A percentile compares a stretch with the other conserved stretches of the same genome.
Evolutionary conservation across 179 eudicot genomes (phyloP).

Genomic region (Heliamphora ciliata): DNA sequence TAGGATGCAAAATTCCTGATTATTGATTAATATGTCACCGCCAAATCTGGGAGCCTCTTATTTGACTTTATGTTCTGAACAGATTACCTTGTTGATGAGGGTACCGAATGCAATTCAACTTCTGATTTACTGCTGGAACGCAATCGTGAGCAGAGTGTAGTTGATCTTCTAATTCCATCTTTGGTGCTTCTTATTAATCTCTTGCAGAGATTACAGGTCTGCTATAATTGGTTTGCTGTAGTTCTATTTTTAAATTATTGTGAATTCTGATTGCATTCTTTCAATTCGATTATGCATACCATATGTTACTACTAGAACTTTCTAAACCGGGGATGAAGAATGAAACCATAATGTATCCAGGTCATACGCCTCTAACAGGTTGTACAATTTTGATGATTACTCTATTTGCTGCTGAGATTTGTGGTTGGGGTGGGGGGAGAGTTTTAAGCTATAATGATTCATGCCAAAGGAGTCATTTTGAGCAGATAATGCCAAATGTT

Average conservation of each 20-base stretch:
- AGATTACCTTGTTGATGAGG: conserved; percentile 99
- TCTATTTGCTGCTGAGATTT: too few relatives aligned
- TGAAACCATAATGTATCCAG: background rate
- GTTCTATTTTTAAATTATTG: background rate
- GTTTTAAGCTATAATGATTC: background rate
- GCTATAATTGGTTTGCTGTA: conserved; percentile 1
- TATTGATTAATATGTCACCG: background rate
- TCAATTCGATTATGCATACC: background rate
- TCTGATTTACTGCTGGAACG: conserved; percentile 93
- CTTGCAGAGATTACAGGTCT: conserved; percentile 72
- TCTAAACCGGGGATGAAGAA: background rate
- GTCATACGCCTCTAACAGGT: background rate
- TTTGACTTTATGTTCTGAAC: conserved; percentile 24
- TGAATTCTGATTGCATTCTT: background rate
- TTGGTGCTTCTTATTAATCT: conserved; percentile 64
- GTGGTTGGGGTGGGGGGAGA: too few relatives aligned
- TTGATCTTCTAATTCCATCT: conserved; percentile 81
- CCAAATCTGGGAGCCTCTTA: background rate
- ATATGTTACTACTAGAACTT: background rate
- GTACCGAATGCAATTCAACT: conserved; percentile 76
- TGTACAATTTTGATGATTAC: background rate
- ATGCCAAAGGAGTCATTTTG: background rate
- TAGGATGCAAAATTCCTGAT: background rate
- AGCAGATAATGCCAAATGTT: background rate
- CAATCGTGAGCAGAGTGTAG: conserved; percentile 72